Evolutionary conservation across 371 early-diverging fungal genomes (phyloP).

Genomic region (Mycotypha africana): DNA sequence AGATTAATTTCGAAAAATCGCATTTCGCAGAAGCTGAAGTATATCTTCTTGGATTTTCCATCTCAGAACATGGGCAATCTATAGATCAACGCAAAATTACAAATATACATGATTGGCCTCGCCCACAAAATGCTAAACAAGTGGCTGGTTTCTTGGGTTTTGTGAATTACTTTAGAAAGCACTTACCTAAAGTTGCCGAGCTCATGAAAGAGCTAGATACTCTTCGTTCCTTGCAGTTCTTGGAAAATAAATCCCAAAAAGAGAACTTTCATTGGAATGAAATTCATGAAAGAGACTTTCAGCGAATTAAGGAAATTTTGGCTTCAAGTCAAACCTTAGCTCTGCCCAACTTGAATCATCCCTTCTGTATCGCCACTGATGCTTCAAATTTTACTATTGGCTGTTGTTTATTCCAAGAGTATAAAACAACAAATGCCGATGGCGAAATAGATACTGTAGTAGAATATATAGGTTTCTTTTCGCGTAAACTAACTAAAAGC

Average conservation of each 20-base stretch:
- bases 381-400: conserved; percentile 35
- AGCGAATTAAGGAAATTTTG: conserved; percentile 2
- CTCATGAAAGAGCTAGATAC: conserved; percentile 17
- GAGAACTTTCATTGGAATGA: conserved; percentile 5
- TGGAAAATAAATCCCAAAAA: not conserved
- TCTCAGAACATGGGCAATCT: conserved; percentile 5
- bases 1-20: conserved; percentile 16
- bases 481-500: not conserved
- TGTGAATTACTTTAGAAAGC: conserved; percentile 21
- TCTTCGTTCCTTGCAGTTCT: conserved; percentile 6
- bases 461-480: conserved; percentile 16
- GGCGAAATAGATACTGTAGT: not conserved
- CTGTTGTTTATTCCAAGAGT: conserved; percentile 24
- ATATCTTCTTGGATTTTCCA: conserved; percentile 10
- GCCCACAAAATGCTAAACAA: conserved; percentile 4
- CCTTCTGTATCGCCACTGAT: conserved; percentile 34
- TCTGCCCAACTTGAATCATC: conserved; percentile 18
- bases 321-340: not conserved
- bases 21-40: conserved; percentile 3
- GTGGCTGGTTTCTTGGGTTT: conserved; percentile 9
- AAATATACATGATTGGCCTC: conserved; percentile 3
- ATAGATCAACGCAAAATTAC: conserved; percentile 8
- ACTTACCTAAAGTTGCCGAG: conserved; percentile 6
- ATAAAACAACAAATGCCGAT: not conserved
- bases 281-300: conserved; percentile 5